Conservation (phyloP, 1,139 yeast species). For the Barnettozyma hawaiiensis region DNA sequence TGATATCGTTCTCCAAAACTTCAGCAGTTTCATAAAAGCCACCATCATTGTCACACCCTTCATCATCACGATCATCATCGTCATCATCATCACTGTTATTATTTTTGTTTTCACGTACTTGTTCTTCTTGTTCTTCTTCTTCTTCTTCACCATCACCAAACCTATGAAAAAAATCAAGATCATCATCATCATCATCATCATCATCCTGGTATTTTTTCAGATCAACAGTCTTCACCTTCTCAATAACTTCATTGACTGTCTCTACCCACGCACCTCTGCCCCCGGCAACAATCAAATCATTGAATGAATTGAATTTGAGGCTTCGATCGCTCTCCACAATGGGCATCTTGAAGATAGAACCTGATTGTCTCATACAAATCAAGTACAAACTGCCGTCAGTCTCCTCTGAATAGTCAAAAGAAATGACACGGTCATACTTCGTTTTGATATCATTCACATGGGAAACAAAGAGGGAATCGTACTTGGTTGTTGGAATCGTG, state of each 20-base stretch:
- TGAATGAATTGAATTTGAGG: slow-evolving; percentile 61
- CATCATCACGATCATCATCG: slow-evolving; percentile 23
- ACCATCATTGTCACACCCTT: slow-evolving; percentile 26
- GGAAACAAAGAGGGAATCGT: slow-evolving; percentile 65
- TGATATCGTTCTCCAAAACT: slow-evolving; percentile 54
- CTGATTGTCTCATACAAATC: slow-evolving; percentile 86
- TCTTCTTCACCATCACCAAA: slow-evolving; percentile 10
- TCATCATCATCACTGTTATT: slow-evolving; percentile 14
- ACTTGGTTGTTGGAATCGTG: slow-evolving; percentile 38
- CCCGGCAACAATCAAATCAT: slow-evolving; percentile 65
- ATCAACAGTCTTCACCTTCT: slow-evolving; percentile 17
- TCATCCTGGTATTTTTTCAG: slow-evolving; percentile 6
- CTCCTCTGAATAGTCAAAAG: slow-evolving; percentile 74
- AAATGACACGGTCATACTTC: slow-evolving; percentile 72
- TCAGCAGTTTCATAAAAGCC: slow-evolving; percentile 30
- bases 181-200: slow-evolving; percentile 9
- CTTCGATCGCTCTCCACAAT: slow-evolving; percentile 64
- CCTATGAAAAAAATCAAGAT: slow-evolving; percentile 5
- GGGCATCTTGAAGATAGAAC: slow-evolving; percentile 77
- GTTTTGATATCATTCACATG: slow-evolving; percentile 72
- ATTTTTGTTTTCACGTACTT: slow-evolving; percentile 17
- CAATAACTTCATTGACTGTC: slow-evolving; percentile 27
- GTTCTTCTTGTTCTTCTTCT: slow-evolving; percentile 9
- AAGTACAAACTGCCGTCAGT: slow-evolving; percentile 36
- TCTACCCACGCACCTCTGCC: slow-evolving; percentile 43